Evolutionary conservation across 1,139 yeast species (phyloP), one percentile per base, ranked within the genome.

Genomic region (Taphrina flavorubra): DNA sequence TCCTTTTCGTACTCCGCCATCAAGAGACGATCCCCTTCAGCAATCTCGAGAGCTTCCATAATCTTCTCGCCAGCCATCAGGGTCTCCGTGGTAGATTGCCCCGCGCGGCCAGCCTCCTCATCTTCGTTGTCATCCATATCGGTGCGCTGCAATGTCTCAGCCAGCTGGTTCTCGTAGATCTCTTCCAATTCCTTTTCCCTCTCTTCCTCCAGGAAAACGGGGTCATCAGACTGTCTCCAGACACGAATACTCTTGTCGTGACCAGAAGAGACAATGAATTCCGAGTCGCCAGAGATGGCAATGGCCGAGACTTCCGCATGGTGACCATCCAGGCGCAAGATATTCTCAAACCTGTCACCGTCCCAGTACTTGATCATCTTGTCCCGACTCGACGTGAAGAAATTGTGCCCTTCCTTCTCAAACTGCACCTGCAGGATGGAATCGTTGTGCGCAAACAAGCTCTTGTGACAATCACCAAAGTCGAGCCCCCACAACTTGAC

Each of bases 401-500:
- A 92, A 78, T 92, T 86, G 77, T 92, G 97, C 13, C 90, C 83
- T 18, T 87, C 88, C 1, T 96, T 95, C 71, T 92, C 84, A 76
- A 94, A 94, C 71, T 81, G 85, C 46, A 92, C 97, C 73, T 85
- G 84, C 96, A 94, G 90, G 71, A 94, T 89, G 5, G 97, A 88
- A 77, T 94, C 99, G 76, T 92, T 97, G 76, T 94, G 99, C 0
- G 96, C 99, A 78, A 95, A 94, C 44, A 94, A 86, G 2, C 98
- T 92, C 77, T 88, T 89, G 79, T 94, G 99, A 81, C 99, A 94
- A 79, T 94, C 99, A 78, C 99, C 99, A 78, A 94, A 94, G 78
- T 94, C 99, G 71, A 95, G 81, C 63, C 99, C 99, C 99, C 99
- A 94, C 70, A 94, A 89, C 78, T 95, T 92, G 76, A 94, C 90